phyloP scores from a whole-genome alignment of 2,329 filamentous ascomycete species.

The Cercospora zeae-maydis region DNA sequence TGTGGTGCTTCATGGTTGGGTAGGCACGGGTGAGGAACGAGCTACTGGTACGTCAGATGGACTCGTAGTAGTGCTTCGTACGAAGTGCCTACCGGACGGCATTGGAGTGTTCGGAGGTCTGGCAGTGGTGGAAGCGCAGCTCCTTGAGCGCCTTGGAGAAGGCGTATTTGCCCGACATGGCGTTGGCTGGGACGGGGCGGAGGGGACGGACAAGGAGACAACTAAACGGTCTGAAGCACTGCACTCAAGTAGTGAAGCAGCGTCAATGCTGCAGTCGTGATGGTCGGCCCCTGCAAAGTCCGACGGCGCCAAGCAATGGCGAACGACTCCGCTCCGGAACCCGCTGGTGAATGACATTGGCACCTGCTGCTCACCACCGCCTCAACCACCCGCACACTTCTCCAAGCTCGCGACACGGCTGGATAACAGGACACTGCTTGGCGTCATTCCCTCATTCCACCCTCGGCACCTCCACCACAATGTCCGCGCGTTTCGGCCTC shows the following conservation, averaged over 20 bases:
- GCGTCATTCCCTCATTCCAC: neutral
- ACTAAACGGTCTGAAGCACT: neutral
- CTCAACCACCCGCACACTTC: neutral
- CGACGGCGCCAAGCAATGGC: neutral
- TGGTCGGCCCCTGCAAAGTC: neutral
- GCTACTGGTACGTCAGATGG: slow-evolving; percentile 47
- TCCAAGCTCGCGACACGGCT: neutral
- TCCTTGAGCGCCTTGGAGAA: slow-evolving; percentile 89
- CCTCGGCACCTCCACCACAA: slow-evolving; percentile 27
- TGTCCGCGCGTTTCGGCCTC: slow-evolving; percentile 57
- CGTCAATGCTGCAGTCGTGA: neutral
- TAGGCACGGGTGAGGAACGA: slow-evolving; percentile 88
- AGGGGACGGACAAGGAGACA: neutral
- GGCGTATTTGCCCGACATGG: slow-evolving; percentile 88
- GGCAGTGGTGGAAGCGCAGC: slow-evolving; percentile 95
- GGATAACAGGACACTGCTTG: neutral
- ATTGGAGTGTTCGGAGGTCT: slow-evolving; percentile 86
- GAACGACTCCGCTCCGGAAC: neutral
- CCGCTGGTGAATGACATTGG: slow-evolving; percentile 2
- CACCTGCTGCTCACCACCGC: neutral
- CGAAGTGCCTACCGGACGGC: slow-evolving; percentile 65
- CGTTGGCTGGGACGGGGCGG: neutral
- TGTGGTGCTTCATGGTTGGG: slow-evolving; percentile 99
- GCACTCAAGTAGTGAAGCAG: neutral
- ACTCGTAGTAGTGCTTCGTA: neutral